Base-by-base conservation (phyloP, 495 filamentous ascomycete species). In the Collariella sp. region DNA sequence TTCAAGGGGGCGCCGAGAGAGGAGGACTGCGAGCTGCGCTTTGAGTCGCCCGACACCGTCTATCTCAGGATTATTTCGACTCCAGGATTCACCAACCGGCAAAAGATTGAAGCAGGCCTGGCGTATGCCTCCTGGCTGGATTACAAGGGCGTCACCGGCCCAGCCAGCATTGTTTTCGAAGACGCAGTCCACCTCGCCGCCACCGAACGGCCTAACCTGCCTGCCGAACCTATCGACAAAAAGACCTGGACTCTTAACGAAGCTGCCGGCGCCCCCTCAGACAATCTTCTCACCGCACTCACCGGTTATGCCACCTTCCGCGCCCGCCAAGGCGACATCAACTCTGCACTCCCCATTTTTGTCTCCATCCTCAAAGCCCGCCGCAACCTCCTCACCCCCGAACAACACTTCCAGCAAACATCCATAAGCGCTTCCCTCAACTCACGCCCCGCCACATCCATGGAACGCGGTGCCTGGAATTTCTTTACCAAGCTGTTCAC, bases 41-140 rank as follows among this genome's bases (percentile, higher is more conserved):
- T 78, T 34, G 80, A 83, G 15, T 43, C 62, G 0, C 84, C 90
- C 0, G 81, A 90, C 59, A 74, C 67, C 10, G 85, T 81, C 58
- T 96, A 95, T 62, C 78, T 86, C 67, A 83, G 83, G 60, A 83
- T 95, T 22, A 67, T 96, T 43, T 87, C 81, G 1, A 88, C 85
- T 0, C 75, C 76, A 23, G 89, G 90, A 16, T 88, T 95, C 62
- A 83, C 79, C 7, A 76, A 77, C 18, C 72, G 79, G 48, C 87
- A 96, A 69, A 81, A 80, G 55, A 66, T 95, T 31, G 83, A 89
- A 40, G 89, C 90, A 20, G 85, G 85, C 10, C 69, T 95, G 16
- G 85, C 83, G 0, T 91, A 90, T 66, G 90, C 83, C 6, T 85
- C 86, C 53, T 95, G 84, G 81, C 75, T 95, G 5, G 84, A 87